A percentile compares a stretch with the other conserved stretches of the same genome.
phyloP scores from a whole-genome alignment of 2,329 filamentous ascomycete species.

The Aureobasidium sp. region DNA sequence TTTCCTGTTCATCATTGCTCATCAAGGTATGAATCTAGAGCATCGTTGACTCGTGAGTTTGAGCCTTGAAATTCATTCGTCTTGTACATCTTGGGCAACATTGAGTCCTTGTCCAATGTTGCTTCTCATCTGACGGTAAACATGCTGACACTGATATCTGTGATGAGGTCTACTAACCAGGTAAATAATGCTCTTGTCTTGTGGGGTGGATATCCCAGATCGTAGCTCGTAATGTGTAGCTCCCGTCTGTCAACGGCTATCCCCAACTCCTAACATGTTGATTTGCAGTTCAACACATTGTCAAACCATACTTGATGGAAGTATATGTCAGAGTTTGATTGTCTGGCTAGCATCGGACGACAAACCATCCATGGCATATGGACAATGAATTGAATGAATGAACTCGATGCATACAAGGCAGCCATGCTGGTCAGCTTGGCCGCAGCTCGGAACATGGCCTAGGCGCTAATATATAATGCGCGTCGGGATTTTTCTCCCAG shows the following conservation, averaged over 20 bases:
- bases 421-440: not conserved
- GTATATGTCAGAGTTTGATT: not conserved
- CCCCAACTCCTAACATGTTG: not conserved
- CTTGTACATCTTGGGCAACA: not conserved
- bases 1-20: not conserved
- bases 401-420: no score
- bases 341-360: not conserved
- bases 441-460: not conserved
- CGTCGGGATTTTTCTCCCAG: no score
- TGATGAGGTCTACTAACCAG: not conserved
- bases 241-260: not conserved
- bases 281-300: not conserved
- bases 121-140: not conserved
- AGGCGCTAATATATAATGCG: not conserved
- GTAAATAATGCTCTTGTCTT: not conserved
- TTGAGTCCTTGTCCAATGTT: not conserved
- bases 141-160: not conserved
- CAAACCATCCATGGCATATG: not conserved
- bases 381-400: not conserved
- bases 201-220: not conserved
- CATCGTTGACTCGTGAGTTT: not conserved
- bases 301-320: not conserved
- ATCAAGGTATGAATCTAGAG: conserved; percentile 2
- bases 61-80: not conserved
- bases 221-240: not conserved